Conservation (phyloP, 2,329 filamentous ascomycete genomes). For the Trichoderma lentiforme region DNA sequence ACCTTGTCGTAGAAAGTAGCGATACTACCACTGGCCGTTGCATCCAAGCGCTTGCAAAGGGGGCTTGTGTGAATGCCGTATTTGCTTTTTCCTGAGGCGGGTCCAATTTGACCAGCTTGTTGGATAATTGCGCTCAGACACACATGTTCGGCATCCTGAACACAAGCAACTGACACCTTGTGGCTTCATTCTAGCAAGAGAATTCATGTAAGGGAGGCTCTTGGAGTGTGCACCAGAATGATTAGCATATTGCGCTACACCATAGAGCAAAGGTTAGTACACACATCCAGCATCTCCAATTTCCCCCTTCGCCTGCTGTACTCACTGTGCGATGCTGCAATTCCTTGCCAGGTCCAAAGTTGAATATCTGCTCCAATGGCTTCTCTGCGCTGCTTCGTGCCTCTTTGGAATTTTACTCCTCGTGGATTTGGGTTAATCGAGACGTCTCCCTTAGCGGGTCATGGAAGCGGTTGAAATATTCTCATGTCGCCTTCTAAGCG, state of each 20-base stretch:
- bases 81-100: conserved; percentile 5
- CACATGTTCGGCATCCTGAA: neutral
- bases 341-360: neutral
- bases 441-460: conserved; percentile 6
- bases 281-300: neutral
- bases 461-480: conserved; percentile 5
- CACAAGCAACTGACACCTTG: neutral
- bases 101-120: conserved; percentile 11
- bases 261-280: neutral
- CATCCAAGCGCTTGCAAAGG: conserved; percentile 11
- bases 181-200: neutral
- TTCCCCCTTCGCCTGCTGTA: neutral
- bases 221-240: neutral
- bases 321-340: neutral
- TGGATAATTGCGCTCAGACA: neutral
- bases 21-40: neutral
- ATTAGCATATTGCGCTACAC: neutral
- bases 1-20: neutral
- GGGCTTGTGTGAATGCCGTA: neutral
- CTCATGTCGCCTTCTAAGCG: conserved; percentile 11
- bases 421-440: neutral
- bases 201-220: conserved; percentile 8
- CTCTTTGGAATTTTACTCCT: neutral
- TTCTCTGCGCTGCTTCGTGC: neutral
- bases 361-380: neutral